These are phyloP conservation scores for Lunularia cruciata DNA, from an alignment of 225 moss, liverwort and hornwort species.

Conservation along the genomic window DNA sequence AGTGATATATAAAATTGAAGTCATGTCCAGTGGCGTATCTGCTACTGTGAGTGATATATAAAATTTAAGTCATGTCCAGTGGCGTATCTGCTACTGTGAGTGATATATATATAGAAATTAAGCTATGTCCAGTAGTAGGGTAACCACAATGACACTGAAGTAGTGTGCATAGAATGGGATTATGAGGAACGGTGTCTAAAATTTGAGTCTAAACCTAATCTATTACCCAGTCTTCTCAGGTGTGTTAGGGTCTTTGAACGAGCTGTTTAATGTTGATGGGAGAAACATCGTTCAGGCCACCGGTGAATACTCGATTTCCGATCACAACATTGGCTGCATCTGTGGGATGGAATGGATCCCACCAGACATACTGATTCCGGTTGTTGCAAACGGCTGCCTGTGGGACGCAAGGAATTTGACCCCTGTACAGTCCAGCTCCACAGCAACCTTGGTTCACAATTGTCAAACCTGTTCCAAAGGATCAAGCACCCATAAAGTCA, in stretches of 20 bases:
- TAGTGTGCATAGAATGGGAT: too few species aligned
- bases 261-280: slow-evolving; percentile 23
- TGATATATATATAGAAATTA: too few species aligned
- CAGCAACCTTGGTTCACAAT: slow-evolving; percentile 8
- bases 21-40: too few species aligned
- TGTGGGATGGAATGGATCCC: slow-evolving; percentile 30
- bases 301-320: background rate
- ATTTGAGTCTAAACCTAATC: too few species aligned
- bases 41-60: too few species aligned
- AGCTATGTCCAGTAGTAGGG: too few species aligned
- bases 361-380: slow-evolving; percentile 15
- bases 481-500: background rate
- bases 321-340: slow-evolving; percentile 22
- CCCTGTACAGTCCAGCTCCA: slow-evolving; percentile 9
- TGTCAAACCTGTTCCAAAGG: slow-evolving; percentile 8
- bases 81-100: too few species aligned
- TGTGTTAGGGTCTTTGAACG: background rate
- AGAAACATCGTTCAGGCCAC: background rate
- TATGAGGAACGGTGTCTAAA: too few species aligned
- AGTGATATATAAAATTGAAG: too few species aligned
- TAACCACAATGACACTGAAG: too few species aligned
- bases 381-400: background rate
- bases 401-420: slow-evolving; percentile 25
- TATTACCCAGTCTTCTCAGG: background rate
- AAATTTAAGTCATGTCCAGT: too few species aligned